A percentile compares a stretch with the other conserved stretches of the same genome.
These are phyloP conservation scores for Peterozyma xylosa DNA, from an alignment of 805 yeast species.

Conservation along the genomic window DNA sequence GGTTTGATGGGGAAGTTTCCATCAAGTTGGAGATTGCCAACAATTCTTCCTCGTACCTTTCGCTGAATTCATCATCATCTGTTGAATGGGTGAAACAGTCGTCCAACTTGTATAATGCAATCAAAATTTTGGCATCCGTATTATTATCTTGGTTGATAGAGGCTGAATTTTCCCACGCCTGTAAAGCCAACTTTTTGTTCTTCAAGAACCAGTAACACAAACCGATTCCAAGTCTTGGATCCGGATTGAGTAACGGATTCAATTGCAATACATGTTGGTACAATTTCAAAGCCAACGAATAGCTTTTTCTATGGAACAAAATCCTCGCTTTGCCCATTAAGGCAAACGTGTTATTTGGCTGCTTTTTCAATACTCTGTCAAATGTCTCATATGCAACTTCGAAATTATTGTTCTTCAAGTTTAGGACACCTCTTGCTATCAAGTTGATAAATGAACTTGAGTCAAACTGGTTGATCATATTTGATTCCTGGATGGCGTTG, in stretches of 20 bases:
- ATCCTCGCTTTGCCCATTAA: constrained; percentile 80
- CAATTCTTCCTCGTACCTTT: constrained; percentile 53
- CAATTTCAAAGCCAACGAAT: constrained; percentile 62
- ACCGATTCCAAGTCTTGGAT: constrained; percentile 93
- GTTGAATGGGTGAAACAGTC: constrained; percentile 47
- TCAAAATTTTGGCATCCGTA: constrained; percentile 53
- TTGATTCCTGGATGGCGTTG: constrained; percentile 18
- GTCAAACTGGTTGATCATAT: constrained; percentile 33
- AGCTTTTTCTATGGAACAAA: constrained; percentile 64
- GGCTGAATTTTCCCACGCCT: constrained; percentile 76
- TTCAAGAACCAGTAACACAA: constrained; percentile 86
- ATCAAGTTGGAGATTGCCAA: constrained; percentile 34
- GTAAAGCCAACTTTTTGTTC: constrained; percentile 66
- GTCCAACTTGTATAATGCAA: constrained; percentile 65
- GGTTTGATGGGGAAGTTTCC: constrained; percentile 36
- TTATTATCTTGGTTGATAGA: constrained; percentile 53
- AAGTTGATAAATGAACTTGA: constrained; percentile 50
- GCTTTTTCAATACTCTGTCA: constrained; percentile 48
- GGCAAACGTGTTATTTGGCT: constrained; percentile 65
- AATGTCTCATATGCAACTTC: constrained; percentile 68
- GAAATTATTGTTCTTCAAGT: constrained; percentile 48
- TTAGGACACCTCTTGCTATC: constrained; percentile 61
- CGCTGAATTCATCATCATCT: constrained; percentile 54
- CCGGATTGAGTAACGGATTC: constrained; percentile 78
- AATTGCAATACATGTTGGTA: constrained; percentile 77